Evolutionary conservation across 139 green algal genomes (phyloP).

Genomic region (Pseudopediastrum boryanum): DNA sequence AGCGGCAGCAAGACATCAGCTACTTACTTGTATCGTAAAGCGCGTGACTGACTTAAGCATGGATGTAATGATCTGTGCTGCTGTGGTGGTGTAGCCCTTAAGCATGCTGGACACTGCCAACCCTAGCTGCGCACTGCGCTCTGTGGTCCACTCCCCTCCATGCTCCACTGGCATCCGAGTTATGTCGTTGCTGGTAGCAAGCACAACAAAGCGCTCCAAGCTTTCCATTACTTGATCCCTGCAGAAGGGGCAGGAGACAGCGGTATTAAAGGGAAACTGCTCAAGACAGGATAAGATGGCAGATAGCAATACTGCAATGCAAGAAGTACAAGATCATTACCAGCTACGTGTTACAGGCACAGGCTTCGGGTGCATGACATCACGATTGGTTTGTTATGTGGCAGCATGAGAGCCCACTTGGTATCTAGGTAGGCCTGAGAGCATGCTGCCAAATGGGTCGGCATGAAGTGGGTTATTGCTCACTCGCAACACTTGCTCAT

Average conservation of each 20-base stretch:
- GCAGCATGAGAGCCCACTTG: too few species aligned
- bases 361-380: too few species aligned
- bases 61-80: constrained; percentile 73
- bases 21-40: constrained; percentile 82
- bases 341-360: too few species aligned
- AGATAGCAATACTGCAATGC: too few species aligned
- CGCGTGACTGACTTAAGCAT: constrained; percentile 79
- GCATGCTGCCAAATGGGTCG: too few species aligned
- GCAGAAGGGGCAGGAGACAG: constrained; percentile 7
- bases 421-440: too few species aligned
- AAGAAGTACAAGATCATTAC: too few species aligned
- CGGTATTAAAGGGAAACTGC: background rate
- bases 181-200: constrained; percentile 79
- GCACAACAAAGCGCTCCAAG: constrained; percentile 85
- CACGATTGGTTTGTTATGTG: too few species aligned
- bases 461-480: too few species aligned
- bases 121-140: constrained; percentile 75
- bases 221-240: constrained; percentile 90
- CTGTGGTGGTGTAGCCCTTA: constrained; percentile 86
- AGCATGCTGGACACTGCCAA: constrained; percentile 78
- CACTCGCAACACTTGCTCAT: too few species aligned
- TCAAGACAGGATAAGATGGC: too few species aligned
- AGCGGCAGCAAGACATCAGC: too few species aligned
- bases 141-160: constrained; percentile 64
- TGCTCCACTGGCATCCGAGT: constrained; percentile 47